These are phyloP conservation scores for Pichia nakasei DNA, from an alignment of 805 yeast species.

Conservation along the genomic window DNA sequence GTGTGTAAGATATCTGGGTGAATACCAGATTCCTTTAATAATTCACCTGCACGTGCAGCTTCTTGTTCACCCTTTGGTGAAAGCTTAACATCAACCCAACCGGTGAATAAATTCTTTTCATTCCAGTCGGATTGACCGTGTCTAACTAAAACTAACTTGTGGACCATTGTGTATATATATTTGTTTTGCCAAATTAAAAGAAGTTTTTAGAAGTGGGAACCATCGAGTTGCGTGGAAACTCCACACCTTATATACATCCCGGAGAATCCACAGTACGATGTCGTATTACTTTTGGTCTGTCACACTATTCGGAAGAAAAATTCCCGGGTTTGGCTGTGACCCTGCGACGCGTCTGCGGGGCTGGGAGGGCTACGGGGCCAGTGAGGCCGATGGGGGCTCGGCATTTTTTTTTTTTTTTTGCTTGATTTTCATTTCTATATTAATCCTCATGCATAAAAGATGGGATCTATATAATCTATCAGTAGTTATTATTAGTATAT, in stretches of 20 bases:
- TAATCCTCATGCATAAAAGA: too few relatives aligned
- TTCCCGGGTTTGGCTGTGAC: background rate
- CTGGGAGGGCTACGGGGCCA: too few relatives aligned
- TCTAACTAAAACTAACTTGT: slow-evolving; percentile 82
- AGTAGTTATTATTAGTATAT: too few relatives aligned
- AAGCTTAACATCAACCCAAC: slow-evolving; percentile 94
- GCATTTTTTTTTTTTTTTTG: too few relatives aligned
- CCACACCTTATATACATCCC: background rate
- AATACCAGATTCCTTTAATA: slow-evolving; percentile 78
- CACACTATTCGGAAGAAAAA: background rate
- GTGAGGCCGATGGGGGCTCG: background rate
- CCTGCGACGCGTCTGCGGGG: too few relatives aligned
- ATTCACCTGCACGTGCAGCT: slow-evolving; percentile 89
- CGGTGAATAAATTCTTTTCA: slow-evolving; percentile 95
- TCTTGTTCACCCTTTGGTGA: slow-evolving; percentile 80
- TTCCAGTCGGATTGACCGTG: slow-evolving; percentile 99
- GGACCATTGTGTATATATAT: slow-evolving; percentile 20
- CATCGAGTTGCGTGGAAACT: too few relatives aligned
- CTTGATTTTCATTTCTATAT: too few relatives aligned
- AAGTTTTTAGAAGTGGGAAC: too few relatives aligned
- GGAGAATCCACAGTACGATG: background rate
- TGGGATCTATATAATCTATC: too few relatives aligned
- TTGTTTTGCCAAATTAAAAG: too few relatives aligned
- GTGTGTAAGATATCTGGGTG: slow-evolving; percentile 86
- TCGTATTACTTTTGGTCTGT: background rate